Base-by-base conservation (phyloP, 257 asterid genomes). In the Solanum pennellii region DNA sequence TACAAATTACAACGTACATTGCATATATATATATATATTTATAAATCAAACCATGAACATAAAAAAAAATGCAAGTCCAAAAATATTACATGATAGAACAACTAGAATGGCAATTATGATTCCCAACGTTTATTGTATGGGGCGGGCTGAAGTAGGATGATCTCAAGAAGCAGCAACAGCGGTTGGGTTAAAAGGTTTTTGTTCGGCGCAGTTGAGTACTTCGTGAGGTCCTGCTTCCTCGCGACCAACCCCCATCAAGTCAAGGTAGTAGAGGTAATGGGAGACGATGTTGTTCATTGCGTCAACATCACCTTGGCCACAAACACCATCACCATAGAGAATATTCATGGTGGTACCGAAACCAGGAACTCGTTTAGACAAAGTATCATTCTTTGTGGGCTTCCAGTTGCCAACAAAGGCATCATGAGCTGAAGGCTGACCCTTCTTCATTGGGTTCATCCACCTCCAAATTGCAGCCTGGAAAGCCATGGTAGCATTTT, bases 401-500 rank as follows among this genome's bases (percentile, higher is more conserved):
- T 94, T 94, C 98, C 98, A 97, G 59, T 92, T 89, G 49, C 98
- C 97, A 3, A 93, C 96, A 39, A 97, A 93, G 74, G 88, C 96
- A 18, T 93, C 94, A 42, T 97, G 99, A 68, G 98, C 93, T 9
- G 99, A 95, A 62, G 99, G 99, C 37, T 91, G 93, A 1, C 96
- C 96, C 90, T 91, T 96, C 86, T 93, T 93, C 31, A 82, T 29
- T 7, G 98, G 94, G 14, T 95, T 91, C 98, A 94, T 94, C 99
- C 99, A 97, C 88, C 89, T 83, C 92, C 90, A 93, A 3, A 97
- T 95, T n/a, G 98, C 98, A 25, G 98, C 93, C 88, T 92, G 95
- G 94, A 94, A 97, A 39, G 98, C 98, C 44, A 95, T 86, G 60
- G 99, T 97, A 12, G 99, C 98, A 52, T 97, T 97, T 87, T 97